These are phyloP conservation scores for Xylaria sp. DNA, from an alignment of 2,329 filamentous ascomycete genomes.

Conservation along the genomic window DNA sequence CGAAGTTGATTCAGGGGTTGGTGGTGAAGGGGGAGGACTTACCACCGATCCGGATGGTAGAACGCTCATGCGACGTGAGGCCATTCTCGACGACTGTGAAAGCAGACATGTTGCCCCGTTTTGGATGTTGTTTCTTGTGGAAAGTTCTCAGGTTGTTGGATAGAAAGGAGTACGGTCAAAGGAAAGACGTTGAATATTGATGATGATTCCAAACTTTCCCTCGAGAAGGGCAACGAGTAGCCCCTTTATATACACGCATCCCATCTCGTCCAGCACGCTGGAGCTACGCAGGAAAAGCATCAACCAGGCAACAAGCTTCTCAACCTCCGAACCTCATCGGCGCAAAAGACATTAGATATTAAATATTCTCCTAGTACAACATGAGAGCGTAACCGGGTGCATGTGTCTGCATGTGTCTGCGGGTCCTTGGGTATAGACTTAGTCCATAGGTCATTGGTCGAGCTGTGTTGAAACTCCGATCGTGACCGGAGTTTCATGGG, in stretches of 20 bases:
- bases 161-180: not conserved
- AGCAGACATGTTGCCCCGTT: conserved; percentile 4
- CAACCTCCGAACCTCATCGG: too few species aligned
- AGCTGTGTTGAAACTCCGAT: too few species aligned
- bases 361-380: too few species aligned
- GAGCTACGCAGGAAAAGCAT: too few species aligned
- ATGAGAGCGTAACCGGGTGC: too few species aligned
- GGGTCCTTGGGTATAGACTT: too few species aligned
- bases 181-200: not conserved
- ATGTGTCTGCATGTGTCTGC: too few species aligned
- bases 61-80: conserved; percentile 8
- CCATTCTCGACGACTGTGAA: conserved; percentile 17
- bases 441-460: too few species aligned
- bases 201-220: too few species aligned
- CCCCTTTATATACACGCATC: conserved; percentile 3
- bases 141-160: not conserved
- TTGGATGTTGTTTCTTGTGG: not conserved
- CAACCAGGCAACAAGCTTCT: too few species aligned
- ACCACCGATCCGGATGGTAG: conserved; percentile 39
- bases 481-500: too few species aligned
- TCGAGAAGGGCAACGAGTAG: not conserved
- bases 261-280: not conserved
- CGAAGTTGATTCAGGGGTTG: not conserved
- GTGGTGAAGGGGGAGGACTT: not conserved
- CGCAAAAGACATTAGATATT: too few species aligned